A percentile compares a stretch with the other conserved stretches of the same genome.
phyloP scores from a whole-genome alignment of 257 asterid species.

The Penstemon newberryi region DNA sequence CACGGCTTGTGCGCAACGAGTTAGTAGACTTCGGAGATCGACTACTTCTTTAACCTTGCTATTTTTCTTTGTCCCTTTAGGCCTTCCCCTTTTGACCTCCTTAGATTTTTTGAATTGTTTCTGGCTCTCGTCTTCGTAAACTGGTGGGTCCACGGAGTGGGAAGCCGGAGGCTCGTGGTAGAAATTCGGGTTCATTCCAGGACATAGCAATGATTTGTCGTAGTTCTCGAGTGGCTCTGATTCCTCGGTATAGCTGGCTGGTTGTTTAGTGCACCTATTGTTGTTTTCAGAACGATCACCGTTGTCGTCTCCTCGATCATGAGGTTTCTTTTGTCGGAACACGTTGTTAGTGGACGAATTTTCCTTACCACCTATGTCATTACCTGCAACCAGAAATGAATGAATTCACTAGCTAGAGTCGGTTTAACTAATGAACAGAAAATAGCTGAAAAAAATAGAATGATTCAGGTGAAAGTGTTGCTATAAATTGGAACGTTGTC shows the following conservation, averaged over 20 bases:
- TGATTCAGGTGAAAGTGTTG: too few relatives aligned
- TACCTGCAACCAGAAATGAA: background rate
- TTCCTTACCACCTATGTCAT: background rate
- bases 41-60: constrained; percentile 32
- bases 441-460: too few relatives aligned
- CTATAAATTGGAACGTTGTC: too few relatives aligned
- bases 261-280: constrained; percentile 39
- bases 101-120: constrained; percentile 32
- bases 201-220: constrained; percentile 65
- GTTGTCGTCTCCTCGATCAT: constrained; percentile 22
- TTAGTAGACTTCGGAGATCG: constrained; percentile 43
- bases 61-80: constrained; percentile 45
- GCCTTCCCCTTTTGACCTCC: constrained; percentile 46
- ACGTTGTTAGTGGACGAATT: constrained; percentile 4
- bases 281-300: constrained; percentile 6
- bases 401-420: too few relatives aligned
- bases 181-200: constrained; percentile 49
- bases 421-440: too few relatives aligned
- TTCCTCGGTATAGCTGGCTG: constrained; percentile 37
- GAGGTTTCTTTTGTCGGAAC: constrained; percentile 19
- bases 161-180: constrained; percentile 29
- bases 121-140: constrained; percentile 34
- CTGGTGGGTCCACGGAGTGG: constrained; percentile 12
- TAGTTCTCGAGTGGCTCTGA: constrained; percentile 36
- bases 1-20: constrained; percentile 57